Base-by-base conservation (phyloP, 306 rosid genomes). In the Glycine latifolia region DNA sequence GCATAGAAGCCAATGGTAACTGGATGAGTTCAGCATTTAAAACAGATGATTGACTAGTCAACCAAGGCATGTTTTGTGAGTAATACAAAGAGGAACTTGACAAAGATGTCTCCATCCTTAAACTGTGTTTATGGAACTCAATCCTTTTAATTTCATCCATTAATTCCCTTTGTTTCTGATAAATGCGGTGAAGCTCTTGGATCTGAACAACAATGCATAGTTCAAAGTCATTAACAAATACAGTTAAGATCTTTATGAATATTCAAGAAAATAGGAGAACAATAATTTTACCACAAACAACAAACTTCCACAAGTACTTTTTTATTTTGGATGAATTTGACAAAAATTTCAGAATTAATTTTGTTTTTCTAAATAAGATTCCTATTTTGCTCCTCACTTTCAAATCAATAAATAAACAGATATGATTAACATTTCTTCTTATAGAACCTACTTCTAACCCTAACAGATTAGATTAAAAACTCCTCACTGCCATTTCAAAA, bases 101-200 rank as follows among this genome's bases (percentile, higher is more conserved):
- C 81, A 77, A 67, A 66, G 93, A 85, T 75, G 77, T 76, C 86
- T 82, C 89, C 73, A 69, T 39, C 74, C 81, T 80, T 55, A 33
- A 49, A 77, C 83, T 74, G 58, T 77, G 83, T 47, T 77, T 83
- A 41, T 48, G 60, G 1, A 84, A 86, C 82, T 90, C 89, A 77
- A 71, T 88, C 84, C 80, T 81, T 69, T 79, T 86, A 26, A 89
- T 31, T 82, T 86, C 96, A 71, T 81, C 84, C 94, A 90, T 93
- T 65, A 93, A 74, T 70, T 90, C 91, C 85, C 79, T 93, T 82
- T 95, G 98, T 85, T 87, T 89, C 78, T 75, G 50, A 80, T 95
- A 95, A 75, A 95, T 87, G 35, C 88, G 93, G 85, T 95, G 99
- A 60, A 95, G 97, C 81, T 90, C 98, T 54, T 77, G 87, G 86